These are phyloP conservation scores for Euphrasia confusa DNA, from an alignment of 257 asterid genomes.

Conservation along the genomic window DNA sequence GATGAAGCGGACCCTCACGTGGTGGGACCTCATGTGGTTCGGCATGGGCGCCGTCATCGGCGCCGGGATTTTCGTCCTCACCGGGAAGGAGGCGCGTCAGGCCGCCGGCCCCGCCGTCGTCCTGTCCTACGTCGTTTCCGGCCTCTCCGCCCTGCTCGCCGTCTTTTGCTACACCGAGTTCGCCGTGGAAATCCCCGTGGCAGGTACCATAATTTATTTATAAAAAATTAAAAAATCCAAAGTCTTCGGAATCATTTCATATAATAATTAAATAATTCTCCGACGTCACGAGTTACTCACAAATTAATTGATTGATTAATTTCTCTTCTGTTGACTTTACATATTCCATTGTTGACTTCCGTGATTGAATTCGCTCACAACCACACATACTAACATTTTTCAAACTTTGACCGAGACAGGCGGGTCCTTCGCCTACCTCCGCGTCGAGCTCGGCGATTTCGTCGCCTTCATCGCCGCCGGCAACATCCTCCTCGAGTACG, in stretches of 20 bases:
- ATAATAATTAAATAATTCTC: too few relatives aligned
- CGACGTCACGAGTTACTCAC: too few relatives aligned
- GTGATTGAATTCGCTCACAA: too few relatives aligned
- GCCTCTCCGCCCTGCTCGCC: conserved; percentile 72
- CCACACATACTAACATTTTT: too few relatives aligned
- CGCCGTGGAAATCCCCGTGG: conserved; percentile 84
- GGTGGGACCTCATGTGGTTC: conserved; percentile 77
- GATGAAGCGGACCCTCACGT: conserved; percentile 53
- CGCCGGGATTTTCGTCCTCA: conserved; percentile 62
- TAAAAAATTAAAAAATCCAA: too few relatives aligned
- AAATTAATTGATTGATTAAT: too few relatives aligned
- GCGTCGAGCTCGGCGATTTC: conserved; percentile 90
- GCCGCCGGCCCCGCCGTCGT: conserved; percentile 65
- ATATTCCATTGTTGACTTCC: neutral
- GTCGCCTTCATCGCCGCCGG: conserved; percentile 85
- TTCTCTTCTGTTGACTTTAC: neutral
- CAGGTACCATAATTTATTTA: conserved; percentile 25
- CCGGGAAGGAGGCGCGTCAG: conserved; percentile 46
- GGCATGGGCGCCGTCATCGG: conserved; percentile 74
- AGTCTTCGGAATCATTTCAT: too few relatives aligned
- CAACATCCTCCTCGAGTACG: conserved; percentile 71
- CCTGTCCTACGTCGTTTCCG: conserved; percentile 60
- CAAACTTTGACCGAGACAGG: conserved; percentile 15
- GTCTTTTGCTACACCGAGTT: conserved; percentile 88
- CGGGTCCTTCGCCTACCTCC: conserved; percentile 80